Evolutionary conservation across 164 flowering plant genomes (phyloP).

Genomic region (Cinnamomum chago): DNA sequence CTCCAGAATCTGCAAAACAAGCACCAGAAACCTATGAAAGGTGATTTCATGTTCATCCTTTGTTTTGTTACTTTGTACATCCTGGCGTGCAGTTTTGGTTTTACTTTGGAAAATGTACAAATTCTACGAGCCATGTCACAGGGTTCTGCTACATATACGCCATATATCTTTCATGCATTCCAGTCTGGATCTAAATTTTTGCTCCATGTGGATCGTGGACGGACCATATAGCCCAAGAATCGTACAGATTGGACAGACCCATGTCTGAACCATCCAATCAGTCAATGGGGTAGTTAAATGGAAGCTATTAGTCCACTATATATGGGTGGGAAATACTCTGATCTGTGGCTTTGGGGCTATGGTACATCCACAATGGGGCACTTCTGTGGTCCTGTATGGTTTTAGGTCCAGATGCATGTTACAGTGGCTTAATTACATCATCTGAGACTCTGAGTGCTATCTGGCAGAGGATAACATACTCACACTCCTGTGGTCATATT

Average conservation of each 20-base stretch:
- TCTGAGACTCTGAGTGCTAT: not conserved
- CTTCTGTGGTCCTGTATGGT: not conserved
- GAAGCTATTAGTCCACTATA: not conserved
- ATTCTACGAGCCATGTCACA: too few species aligned
- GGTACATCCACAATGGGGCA: not conserved
- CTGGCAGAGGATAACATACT: not conserved
- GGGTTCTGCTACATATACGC: too few species aligned
- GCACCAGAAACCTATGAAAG: slow-evolving; percentile 35
- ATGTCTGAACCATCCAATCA: too few species aligned
- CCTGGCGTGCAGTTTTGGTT: too few species aligned
- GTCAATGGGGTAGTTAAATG: too few species aligned
- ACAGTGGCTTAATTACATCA: not conserved
- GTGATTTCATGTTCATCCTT: slow-evolving; percentile 24
- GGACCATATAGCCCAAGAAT: too few species aligned
- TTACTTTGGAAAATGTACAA: too few species aligned
- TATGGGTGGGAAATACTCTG: not conserved
- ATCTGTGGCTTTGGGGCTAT: not conserved
- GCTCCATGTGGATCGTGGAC: too few species aligned
- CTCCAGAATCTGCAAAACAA: slow-evolving; percentile 37
- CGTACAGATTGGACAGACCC: too few species aligned
- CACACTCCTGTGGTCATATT: not conserved
- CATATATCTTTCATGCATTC: too few species aligned
- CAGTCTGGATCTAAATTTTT: too few species aligned
- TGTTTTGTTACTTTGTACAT: too few species aligned
- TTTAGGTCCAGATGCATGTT: not conserved